Base-by-base conservation (phyloP, 2,329 filamentous ascomycete genomes). In the Cladosporium halotolerans region DNA sequence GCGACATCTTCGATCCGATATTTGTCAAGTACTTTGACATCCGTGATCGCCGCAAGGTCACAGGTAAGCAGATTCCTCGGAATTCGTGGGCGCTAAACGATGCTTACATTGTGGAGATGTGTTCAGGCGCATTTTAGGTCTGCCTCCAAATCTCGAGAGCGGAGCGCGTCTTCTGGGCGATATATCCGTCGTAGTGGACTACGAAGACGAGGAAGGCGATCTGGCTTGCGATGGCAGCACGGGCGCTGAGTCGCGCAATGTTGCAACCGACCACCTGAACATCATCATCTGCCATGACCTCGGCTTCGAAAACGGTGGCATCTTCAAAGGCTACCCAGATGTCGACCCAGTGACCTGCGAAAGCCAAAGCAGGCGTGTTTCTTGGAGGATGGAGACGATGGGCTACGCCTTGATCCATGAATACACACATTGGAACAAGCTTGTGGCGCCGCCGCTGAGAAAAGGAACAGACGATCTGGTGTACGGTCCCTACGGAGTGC, bases 311-410 rank as follows among this genome's bases (percentile, higher is more conserved):
- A 32, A 50, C 16, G 46, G 46, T 10, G 46, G 46, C 34, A 50
- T 41, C 28, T 32, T 32, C 11, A 40, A 50, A 32, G 32, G 33
- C 34, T 50, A 50, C 11, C 16, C 16, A 9, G 13, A 48, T 14
- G 33, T 54, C 16, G 9, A 32, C 7, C 10, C 44, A 8, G 38
- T 49, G 3, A 13, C n/a, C n/a, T 54, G 44, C 45, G 40, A 33
- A 9, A 31, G 10, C 11, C n/a, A 42, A 14, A 34, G 31, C 14
- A 16, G 34, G 9, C 44, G 52, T 23, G 52, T 54, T 23, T 50
- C 33, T 16, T 54, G 52, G 52, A 54, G 14, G 38, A 54, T 54
- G 52, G 52, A 54, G 10, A 54, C 44, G 11, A 18, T 54, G 33
- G 52, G 44, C 23, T 23, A 34, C 19, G 49, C 38, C 38, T 23